Evolutionary conservation across 2,329 filamentous ascomycete genomes (phyloP), one percentile per base, ranked within the genome.

Genomic region (Fusarium sp.): DNA sequence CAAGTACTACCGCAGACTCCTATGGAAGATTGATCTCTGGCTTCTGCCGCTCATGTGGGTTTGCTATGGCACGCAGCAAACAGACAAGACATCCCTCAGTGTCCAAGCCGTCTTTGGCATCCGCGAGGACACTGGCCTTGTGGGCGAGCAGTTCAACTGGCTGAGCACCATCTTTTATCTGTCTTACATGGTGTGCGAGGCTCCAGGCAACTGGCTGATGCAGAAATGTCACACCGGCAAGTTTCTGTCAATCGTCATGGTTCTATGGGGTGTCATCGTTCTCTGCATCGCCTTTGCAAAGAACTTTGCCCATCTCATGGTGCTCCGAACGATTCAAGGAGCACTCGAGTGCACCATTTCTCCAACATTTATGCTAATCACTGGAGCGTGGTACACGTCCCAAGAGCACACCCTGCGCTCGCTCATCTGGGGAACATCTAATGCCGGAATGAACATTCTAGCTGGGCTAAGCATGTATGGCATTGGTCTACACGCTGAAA

Each of bases 221-320:
- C 77, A 82, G 74, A 77, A 78, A 34, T 78, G 76, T 67, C 75
- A 79, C 10, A 76, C 77, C 0, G 79, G 80, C 31, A 76, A 75
- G 40, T 76, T 79, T 15, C 58, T 82, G 13, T 48, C 46, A 0
- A 12, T 48, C 4, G 46, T 48, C 3, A 48, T 48, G 46, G 46
- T 48, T 3, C 46, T 48, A 6, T 48, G 46, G 46, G 46, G 46
- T 8, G 11, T 48, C 7, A 31, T 48, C 18, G 46, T 48, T 4
- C 7, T 48, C 6, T 48, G 46, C 30, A 31, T 48, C 28, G 46
- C 46, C 6, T 48, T 48, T 48, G 46, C 46, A 12, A 48, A 48
- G 46, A 48, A 48, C 46, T 48, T 48, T 48, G 28, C 46, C 2
- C 46, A 75, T 12, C 66, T 79, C 6, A 77, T 78, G 73, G 55